Evolutionary conservation across 1,284 basidiomycete genomes (phyloP).

Genomic region (Pseudozyma sp.): DNA sequence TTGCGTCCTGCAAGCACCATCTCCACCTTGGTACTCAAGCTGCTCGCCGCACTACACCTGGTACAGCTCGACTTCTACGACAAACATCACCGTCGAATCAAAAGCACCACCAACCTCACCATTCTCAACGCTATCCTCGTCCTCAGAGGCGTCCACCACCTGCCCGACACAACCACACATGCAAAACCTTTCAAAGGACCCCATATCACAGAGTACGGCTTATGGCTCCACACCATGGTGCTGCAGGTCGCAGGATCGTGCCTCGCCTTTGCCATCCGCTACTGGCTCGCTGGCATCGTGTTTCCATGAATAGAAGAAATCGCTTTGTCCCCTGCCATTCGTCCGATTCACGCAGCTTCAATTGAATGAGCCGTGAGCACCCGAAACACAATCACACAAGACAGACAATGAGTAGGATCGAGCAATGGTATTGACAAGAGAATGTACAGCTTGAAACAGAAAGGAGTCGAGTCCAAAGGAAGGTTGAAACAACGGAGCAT

Average conservation of each 20-base stretch:
- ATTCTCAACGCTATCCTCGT: conserved; percentile 65
- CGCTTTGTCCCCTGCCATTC: background rate
- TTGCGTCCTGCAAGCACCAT: conserved; percentile 13
- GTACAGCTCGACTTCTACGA: conserved; percentile 45
- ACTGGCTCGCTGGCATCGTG: conserved; percentile 59
- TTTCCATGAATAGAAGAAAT: conserved; percentile 39
- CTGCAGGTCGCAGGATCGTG: conserved; percentile 54
- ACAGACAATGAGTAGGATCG: background rate
- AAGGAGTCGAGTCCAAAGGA: background rate
- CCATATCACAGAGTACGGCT: conserved; percentile 43
- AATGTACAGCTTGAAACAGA: background rate
- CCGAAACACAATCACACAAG: background rate
- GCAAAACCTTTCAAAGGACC: conserved; percentile 21
- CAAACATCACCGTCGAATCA: conserved; percentile 10
- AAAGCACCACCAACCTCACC: conserved; percentile 63
- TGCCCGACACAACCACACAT: background rate
- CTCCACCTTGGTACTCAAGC: conserved; percentile 24
- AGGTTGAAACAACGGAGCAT: conserved; percentile 35
- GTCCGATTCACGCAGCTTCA: background rate
- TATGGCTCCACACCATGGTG: conserved; percentile 60
- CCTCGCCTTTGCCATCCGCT: conserved; percentile 62
- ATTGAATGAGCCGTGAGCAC: background rate
- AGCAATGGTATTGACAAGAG: background rate
- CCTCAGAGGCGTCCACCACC: conserved; percentile 43
- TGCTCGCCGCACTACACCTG: conserved; percentile 31